These are phyloP conservation scores for Coniophora puteana DNA, from an alignment of 1,284 basidiomycete species.

Conservation along the genomic window DNA sequence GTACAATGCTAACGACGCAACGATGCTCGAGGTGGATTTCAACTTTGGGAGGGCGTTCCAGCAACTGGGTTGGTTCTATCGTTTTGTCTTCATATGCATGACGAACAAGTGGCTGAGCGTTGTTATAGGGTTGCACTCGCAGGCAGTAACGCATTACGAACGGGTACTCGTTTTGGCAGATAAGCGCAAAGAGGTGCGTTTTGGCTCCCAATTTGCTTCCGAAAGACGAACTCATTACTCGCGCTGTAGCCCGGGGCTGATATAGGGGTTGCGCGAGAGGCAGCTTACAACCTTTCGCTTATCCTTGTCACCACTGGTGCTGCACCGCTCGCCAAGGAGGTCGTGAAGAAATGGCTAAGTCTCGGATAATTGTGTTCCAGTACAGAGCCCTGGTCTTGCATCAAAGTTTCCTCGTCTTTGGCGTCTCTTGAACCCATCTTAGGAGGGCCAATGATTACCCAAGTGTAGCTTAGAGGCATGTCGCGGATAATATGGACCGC, in stretches of 20 bases:
- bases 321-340: slow-evolving; percentile 55
- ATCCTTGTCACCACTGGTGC: slow-evolving; percentile 80
- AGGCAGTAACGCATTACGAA: slow-evolving; percentile 84
- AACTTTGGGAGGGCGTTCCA: slow-evolving; percentile 93
- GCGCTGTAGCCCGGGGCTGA: slow-evolving; percentile 13
- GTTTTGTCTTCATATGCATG: background rate
- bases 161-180: slow-evolving; percentile 64
- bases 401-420: too few relatives aligned
- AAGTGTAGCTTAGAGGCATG: too few relatives aligned
- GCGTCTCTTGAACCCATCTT: too few relatives aligned
- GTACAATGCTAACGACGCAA: too few relatives aligned
- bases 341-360: slow-evolving; percentile 70
- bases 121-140: slow-evolving; percentile 79
- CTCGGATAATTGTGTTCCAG: slow-evolving; percentile 44
- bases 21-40: slow-evolving; percentile 73
- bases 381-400: too few relatives aligned
- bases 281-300: slow-evolving; percentile 86
- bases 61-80: slow-evolving; percentile 65
- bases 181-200: slow-evolving; percentile 14
- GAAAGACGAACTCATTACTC: background rate
- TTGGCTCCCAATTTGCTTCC: slow-evolving; percentile 12
- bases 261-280: slow-evolving; percentile 47
- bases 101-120: background rate
- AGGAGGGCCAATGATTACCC: too few relatives aligned
- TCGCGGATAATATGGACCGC: too few relatives aligned